Base-by-base conservation (phyloP, 2,329 filamentous ascomycete species). In the Kalmusia sp. region DNA sequence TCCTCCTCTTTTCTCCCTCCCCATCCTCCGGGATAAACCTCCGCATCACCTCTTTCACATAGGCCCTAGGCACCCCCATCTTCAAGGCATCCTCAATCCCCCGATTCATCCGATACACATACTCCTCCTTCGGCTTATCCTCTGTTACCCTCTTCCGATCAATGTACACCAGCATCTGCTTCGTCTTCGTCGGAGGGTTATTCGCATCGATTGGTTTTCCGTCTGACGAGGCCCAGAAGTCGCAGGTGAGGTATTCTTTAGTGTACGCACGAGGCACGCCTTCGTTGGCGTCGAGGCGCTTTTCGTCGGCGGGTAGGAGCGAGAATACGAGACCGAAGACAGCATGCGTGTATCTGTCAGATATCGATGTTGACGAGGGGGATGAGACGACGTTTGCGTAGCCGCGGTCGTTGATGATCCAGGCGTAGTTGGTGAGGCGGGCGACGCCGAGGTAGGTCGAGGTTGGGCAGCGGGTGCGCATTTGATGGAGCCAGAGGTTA, bases 401-500 rank as follows among this genome's bases (percentile, higher is more conserved):
- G 12, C 87, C 87, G 1, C 87, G 80, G 39, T 77, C 71, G 65
- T 86, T 88, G 76, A 91, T 90, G 48, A 88, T 78, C 86, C 87
- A 91, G 38, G 71, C 75, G 78, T 85, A 88, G 34, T 77, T 76
- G 1, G 70, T 65, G 3, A 91, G 78, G 17, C 81, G 73, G 3
- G 80, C 88, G 45, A 89, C 75, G 37, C 85, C 85, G 6, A 85
- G 68, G 48, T 84, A 83, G 11, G 68, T 74, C 2, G 84, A 84
- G 12, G 67, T 69, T 1, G 82, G 81, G 66, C 88, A 91, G 47
- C 87, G 85, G 39, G 69, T 61, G 3, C 62, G 62, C 88, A 91
- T 91, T 72, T 90, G 87, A 24, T 79, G 72, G 1, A 80, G 80
- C 69, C 86, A 89, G 52, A 91, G 80, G 70, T 91, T 91, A 68